Conservation (phyloP, 2,329 filamentous ascomycete genomes). For the Aspergillus felis region DNA sequence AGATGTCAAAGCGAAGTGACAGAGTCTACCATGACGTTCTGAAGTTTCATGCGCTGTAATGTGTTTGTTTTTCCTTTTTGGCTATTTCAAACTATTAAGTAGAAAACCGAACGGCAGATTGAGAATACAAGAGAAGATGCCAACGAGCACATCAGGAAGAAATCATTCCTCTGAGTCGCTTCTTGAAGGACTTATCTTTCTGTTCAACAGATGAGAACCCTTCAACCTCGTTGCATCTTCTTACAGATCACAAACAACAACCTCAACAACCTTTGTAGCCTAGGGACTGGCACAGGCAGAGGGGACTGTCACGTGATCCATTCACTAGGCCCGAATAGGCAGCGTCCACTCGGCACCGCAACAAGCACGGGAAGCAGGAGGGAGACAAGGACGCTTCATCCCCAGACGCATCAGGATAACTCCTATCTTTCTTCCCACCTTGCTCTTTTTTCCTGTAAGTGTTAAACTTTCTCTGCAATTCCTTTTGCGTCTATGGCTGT, state of each 20-base stretch:
- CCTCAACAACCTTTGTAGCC: neutral
- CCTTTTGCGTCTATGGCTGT: neutral
- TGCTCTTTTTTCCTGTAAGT: constrained; percentile 5
- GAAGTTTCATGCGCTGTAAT: neutral
- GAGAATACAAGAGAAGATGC: neutral
- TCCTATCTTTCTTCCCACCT: constrained; percentile 16
- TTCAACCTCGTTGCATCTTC: neutral
- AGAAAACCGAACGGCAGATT: neutral
- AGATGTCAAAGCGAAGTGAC: neutral
- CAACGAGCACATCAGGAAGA: neutral
- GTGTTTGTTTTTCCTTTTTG: neutral
- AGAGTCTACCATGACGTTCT: neutral
- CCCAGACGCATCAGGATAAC: constrained; percentile 18
- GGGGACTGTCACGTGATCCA: constrained; percentile 10
- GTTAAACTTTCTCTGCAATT: neutral
- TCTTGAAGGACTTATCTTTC: neutral
- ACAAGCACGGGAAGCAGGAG: constrained; percentile 13
- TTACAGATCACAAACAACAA: neutral
- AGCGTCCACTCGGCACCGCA: constrained; percentile 16
- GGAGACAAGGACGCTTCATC: constrained; percentile 1
- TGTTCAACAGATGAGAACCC: neutral
- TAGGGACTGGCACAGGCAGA: neutral
- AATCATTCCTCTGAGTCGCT: neutral
- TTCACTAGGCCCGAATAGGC: constrained; percentile 17
- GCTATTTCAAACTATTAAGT: neutral